Evolutionary conservation across 371 early-diverging fungal genomes (phyloP), one percentile per base, ranked within the genome.

Genomic region (Globomyces sp.): DNA sequence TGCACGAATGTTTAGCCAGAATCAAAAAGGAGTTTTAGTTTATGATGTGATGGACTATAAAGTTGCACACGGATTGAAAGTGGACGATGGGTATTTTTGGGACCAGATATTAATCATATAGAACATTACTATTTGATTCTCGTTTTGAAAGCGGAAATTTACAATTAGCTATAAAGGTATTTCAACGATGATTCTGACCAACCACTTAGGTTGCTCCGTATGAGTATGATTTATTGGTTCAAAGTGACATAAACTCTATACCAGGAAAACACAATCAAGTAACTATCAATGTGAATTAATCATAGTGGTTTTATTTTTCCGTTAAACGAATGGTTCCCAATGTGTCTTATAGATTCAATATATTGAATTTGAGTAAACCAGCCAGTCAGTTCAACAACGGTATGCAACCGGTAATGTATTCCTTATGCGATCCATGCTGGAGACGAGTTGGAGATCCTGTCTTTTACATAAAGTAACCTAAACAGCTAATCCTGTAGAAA

Each of bases 201-300:
- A 24, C 24, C 24, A 24, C 24, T 24, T 24, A 24, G 24, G 24
- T 24, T 6, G 2, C 57, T 3, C 52, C 36, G 43, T 34, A 4
- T 4, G 57, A 58, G 34, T 81, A 81, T 61, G 78, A 81, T 49
- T 64, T 81, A 39, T 58, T 79, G 44, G 60, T 81, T 46, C 76
- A 81, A 59, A 71, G 72, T 8, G 81, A 81, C 64, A 75, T 79
- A 64, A 76, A 76, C 39, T 64, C 76, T 24, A 55, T 55, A 9
- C 66, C 63, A 4, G 81, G 81, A 24, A 72, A 73, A 46, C 81
- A 81, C 64, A 81, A 81, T 51, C 81, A 80, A 67, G 77, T 77
- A 67, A 10, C 24, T 24, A 24, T 24, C 24, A 24, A 24, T 0
- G 53, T 43, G 39, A 36, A 44, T 8, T 36, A 13, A 66, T n/a